Base-by-base conservation (phyloP, 2,329 filamentous ascomycete genomes). In the Cladosporium sp. region DNA sequence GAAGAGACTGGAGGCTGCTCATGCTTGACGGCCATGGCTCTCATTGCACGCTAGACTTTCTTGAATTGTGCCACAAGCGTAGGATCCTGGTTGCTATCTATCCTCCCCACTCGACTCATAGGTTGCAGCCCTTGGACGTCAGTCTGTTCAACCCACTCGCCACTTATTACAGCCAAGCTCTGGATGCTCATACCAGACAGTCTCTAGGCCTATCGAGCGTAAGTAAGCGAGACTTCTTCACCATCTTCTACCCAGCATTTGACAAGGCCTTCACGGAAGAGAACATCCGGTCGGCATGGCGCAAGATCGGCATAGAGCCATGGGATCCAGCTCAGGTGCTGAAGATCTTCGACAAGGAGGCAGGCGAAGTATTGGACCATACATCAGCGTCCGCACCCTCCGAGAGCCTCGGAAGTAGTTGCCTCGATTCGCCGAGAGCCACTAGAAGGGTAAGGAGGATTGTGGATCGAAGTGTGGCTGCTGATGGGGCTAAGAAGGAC, bases 71-170 rank as follows among this genome's bases (percentile, higher is more conserved):
- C 16, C 16, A 18, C 16, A 18, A 18, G 16, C 16, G 16, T 18
- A 18, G 16, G 16, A 18, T 18, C 16, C 16, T 18, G 16, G 16
- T 18, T 18, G 16, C 34, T 37, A 10, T 11, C 34, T 37, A 10
- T 37, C 56, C 53, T n/a, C 51, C 60, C 50, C 43, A 37, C 16
- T 18, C 16, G 16, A 18, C 16, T 18, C 16, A 18, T 18, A 18
- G 16, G 31, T 33, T 57, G 18, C 53, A 61, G 54, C 59, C 58
- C 22, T 37, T 60, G 9, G 57, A 62, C 54, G 42, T 61, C 14
- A 41, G 57, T 16, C 45, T 55, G 13, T 57, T 60, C 32, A 31
- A 40, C 11, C 56, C 55, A 42, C 43, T 58, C 14, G 57, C 55
- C 28, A 58, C 28, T 13, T 56, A 57, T 32, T 58, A 58, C 34